Evolutionary conservation across 257 asterid genomes (phyloP).

Genomic region (Ballota nigra): DNA sequence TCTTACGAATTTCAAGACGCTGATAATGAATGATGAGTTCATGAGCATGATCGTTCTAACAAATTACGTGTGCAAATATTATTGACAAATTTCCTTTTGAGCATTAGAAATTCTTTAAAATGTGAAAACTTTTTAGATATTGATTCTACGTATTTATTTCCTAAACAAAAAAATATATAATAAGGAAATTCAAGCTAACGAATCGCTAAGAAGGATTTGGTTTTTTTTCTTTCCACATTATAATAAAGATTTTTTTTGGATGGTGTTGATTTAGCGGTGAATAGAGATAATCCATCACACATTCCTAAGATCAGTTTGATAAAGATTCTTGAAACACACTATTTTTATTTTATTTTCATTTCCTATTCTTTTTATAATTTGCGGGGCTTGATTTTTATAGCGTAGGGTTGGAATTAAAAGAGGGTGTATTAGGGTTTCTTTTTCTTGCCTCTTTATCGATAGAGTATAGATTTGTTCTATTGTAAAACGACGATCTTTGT

Average conservation of each 20-base stretch:
- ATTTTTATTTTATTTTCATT: slow-evolving; percentile 30
- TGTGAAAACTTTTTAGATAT: too few relatives aligned
- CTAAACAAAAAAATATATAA: too few relatives aligned
- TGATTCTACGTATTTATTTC: too few relatives aligned
- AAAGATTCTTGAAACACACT: slow-evolving; percentile 59
- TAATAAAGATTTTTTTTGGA: slow-evolving; percentile 32
- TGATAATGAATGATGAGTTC: too few relatives aligned
- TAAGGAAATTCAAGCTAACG: slow-evolving; percentile 25
- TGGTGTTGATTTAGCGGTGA: slow-evolving; percentile 45
- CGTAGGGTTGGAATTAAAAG: slow-evolving; percentile 40
- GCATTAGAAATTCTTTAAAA: too few relatives aligned
- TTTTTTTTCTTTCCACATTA: slow-evolving; percentile 26
- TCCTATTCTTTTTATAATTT: too few relatives aligned
- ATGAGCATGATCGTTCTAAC: too few relatives aligned
- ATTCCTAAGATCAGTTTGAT: slow-evolving; percentile 36
- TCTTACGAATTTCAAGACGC: too few relatives aligned
- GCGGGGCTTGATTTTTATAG: slow-evolving; percentile 35
- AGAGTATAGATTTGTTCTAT: slow-evolving; percentile 25
- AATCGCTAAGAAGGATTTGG: slow-evolving; percentile 23
- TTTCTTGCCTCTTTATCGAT: slow-evolving; percentile 25
- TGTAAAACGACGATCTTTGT: slow-evolving; percentile 42
- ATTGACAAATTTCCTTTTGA: too few relatives aligned
- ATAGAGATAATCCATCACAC: slow-evolving; percentile 39
- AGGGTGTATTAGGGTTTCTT: slow-evolving; percentile 44
- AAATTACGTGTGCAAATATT: too few relatives aligned